Base-by-base conservation (phyloP, 495 filamentous ascomycete species). In the Hypoxylon cercidicola region DNA sequence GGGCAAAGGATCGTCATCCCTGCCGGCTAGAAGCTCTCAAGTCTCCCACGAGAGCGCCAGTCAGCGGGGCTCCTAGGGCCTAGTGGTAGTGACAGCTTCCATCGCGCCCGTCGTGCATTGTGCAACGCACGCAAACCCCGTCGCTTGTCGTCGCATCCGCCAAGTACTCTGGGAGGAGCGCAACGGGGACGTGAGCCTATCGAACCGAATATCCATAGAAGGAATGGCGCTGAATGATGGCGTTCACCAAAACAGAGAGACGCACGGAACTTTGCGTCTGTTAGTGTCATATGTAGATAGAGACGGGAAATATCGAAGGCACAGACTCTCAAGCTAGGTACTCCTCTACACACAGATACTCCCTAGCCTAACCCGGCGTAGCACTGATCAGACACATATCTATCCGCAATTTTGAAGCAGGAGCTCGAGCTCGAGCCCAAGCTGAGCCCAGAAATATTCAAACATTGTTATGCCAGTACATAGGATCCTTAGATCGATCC, bases 1-100 rank as follows among this genome's bases (percentile, higher is more conserved):
- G 40, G 40, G 23, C 54, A 60, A 54, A 68, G 65, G 65, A 68
- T 68, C 51, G 45, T 23, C 65, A 68, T 64, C 65, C 65, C 60
- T 68, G 65, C 46, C 25, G 53, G 13, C 34, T 35, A 57, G 37
- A 39, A 49, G 21, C 35, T 32, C 20, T 47, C 54, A 34, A 37
- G 13, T 50, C 41, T 62, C 23, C 55, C 55, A 44, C 48, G 55
- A 64, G 43, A 51, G 44, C 55, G 55, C 55, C 62, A 54, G 55
- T 9, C 19, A 18, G 62, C 60, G 60, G 55, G 30, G 45, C 44
- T 43, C 20, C 25, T 55, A 21, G 19, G 12, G 19, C 23, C 35
- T 28, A 47, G n/a, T 18, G 30, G n/a, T 18, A 49, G 23, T 49
- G 21, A 30, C 25, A 34, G 46, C 46, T 34, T 49, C 23, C 25